Conservation (phyloP, 768 basidiomycete species). For the Floccularia luteovirens region DNA sequence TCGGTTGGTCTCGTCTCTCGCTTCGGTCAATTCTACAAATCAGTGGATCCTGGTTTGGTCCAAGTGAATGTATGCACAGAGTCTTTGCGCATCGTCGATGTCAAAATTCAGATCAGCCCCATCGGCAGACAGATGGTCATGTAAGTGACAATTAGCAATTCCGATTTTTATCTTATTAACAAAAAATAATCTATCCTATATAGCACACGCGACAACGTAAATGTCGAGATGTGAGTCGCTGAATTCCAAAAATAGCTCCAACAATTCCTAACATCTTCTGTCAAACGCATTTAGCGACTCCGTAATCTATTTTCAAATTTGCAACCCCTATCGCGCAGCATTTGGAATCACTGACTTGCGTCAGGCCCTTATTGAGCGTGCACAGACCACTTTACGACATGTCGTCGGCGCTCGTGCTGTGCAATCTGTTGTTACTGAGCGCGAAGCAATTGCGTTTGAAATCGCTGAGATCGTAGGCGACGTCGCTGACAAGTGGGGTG, state of each 20-base stretch:
- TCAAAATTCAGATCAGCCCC: slow-evolving; percentile 90
- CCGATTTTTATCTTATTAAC: neutral
- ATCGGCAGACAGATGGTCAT: slow-evolving; percentile 88
- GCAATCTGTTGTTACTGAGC: slow-evolving; percentile 95
- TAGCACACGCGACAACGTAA: slow-evolving; percentile 90
- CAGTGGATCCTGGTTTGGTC: slow-evolving; percentile 88
- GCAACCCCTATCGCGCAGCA: slow-evolving; percentile 86
- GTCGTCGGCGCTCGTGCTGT: slow-evolving; percentile 93
- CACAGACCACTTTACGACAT: slow-evolving; percentile 94
- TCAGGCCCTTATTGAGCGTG: slow-evolving; percentile 75
- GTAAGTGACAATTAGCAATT: slow-evolving; percentile 19
- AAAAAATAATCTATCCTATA: slow-evolving; percentile 1
- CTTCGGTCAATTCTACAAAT: slow-evolving; percentile 95
- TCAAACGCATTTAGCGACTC: slow-evolving; percentile 55
- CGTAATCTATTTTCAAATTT: slow-evolving; percentile 89
- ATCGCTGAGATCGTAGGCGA: slow-evolving; percentile 95
- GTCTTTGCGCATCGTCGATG: slow-evolving; percentile 77
- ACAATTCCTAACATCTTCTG: slow-evolving; percentile 5
- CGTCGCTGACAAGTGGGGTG: slow-evolving; percentile 94
- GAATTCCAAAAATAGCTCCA: neutral
- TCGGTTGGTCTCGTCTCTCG: slow-evolving; percentile 87
- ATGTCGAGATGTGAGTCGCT: slow-evolving; percentile 74
- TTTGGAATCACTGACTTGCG: slow-evolving; percentile 91
- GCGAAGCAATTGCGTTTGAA: slow-evolving; percentile 93
- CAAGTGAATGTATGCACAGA: slow-evolving; percentile 95